Base-by-base conservation (phyloP, 2,329 filamentous ascomycete genomes). In the Macroventuria anomochaeta region DNA sequence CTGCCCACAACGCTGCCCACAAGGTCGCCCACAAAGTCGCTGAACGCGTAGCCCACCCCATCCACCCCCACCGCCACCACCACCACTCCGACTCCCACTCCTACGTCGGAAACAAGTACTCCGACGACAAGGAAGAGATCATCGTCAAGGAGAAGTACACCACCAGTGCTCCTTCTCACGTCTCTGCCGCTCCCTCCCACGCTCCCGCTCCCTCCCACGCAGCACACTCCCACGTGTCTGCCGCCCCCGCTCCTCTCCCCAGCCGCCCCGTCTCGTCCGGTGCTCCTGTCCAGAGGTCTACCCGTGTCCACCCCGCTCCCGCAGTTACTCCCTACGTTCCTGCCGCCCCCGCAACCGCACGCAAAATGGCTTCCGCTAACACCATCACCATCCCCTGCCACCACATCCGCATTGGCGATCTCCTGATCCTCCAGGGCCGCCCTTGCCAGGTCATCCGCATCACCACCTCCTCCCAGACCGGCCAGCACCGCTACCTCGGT, bases 371-470 rank as follows among this genome's bases (percentile, higher is more conserved):
- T 73, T 85, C 88, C 76, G 83, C 88, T 76, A 93, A 95, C 85
- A 96, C 91, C 70, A 93, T 97, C 78, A 93, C 93, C 76, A 97
- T 99, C 79, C 95, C 96, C 65, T 96, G 92, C 89, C 91, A 99
- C 87, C 96, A 97, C 85, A 93, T 99, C 83, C 95, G 95, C 83
- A 90, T 97, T 72, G 95, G 95, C 79, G 95, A 99, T 81, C 90
- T 99, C 81, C 81, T 99, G 81, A 96, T 97, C 83, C 91, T 99
- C 67, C 95, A 99, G 86, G 93, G 93, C 78, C 93, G 95, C 71
- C 93, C 95, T 74, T 97, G 92, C 90, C 95, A 99, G 87, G 93
- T 99, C 79, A 99, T 99, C 85, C 93, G 93, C 78, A 97, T 99
- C 88, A 96, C 92, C 68, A 96, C 93, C 80, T 97, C 93, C 53